Evolutionary conservation across 176 grass and related monocot genomes (phyloP), one percentile per base, ranked within the genome.

Genomic region (Triticum timopheevii): DNA sequence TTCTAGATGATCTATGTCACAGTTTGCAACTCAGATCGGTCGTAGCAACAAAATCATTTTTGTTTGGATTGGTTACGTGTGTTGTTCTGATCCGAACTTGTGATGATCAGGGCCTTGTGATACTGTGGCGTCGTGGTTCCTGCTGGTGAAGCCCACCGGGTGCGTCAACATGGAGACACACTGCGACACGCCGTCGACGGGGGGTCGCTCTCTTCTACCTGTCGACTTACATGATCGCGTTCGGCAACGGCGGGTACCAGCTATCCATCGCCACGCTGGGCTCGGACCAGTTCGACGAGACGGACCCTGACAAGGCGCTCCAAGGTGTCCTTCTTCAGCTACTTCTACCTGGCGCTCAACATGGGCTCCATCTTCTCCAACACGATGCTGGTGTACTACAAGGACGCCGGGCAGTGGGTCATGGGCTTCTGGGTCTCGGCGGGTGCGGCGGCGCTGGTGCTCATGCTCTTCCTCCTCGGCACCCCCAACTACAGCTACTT

Each of bases 331-430:
- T 94, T 94, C 88, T 97, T 97, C 89, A 97, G 88, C 82, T 97
- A 94, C 86, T 97, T 97, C 78, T 97, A 97, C 89, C 72, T 94
- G 77, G 86, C 95, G n/a, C 90, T 97, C 30, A 97, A 97, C 67
- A 81, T 92, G 0, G 95, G 95, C 0, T 94, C 95, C 50, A 83
- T 97, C 31, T 88, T 94, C 71, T 94, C 92, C 81, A 93, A 97
- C 90, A 90, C 90, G 9, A 69, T 97, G 70, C 80, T 97, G 44
- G 95, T 97, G 27, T 97, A 94, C 87, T 91, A 85, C 83, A 92
- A 97, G 88, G 92, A 97, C 62, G 54, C 70, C 2, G 95, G 95
- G 17, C 34, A 47, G 11, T 94, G 95, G 95, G 86, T 87, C 35
- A 90, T 94, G 62, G 95, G 95, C 3, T 97, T 97, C 79, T 97